Conservation (phyloP, 257 asterid species). For the Orobanche coerulescens region DNA sequence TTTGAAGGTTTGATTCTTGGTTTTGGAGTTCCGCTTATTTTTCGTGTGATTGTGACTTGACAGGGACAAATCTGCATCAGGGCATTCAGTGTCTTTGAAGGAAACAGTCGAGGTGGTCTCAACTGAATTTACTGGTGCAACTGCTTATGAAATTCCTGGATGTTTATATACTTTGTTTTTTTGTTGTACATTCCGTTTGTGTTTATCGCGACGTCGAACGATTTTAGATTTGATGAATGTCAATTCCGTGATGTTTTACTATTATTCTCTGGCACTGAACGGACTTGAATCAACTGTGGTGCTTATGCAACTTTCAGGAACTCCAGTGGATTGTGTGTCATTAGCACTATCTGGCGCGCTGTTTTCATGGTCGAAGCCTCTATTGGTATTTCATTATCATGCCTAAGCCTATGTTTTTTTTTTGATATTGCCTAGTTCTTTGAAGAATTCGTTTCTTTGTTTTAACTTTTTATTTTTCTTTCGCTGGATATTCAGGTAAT, state of each 20-base stretch:
- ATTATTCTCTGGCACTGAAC: background rate
- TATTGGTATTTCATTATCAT: conserved; percentile 46
- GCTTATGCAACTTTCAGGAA: conserved; percentile 47
- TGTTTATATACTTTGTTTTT: conserved; percentile 17
- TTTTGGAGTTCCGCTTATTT: conserved; percentile 14
- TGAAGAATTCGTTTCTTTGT: background rate
- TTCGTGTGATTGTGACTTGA: conserved; percentile 10
- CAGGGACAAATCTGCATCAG: conserved; percentile 79
- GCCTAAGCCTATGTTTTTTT: background rate
- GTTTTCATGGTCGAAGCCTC: conserved; percentile 92
- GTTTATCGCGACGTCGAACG: background rate
- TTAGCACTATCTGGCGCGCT: conserved; percentile 87
- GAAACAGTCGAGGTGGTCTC: conserved; percentile 74
- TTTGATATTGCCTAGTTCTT: conserved; percentile 20
- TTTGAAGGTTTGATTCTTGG: background rate
- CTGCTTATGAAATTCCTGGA: conserved; percentile 92
- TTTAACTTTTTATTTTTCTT: background rate
- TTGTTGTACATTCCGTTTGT: background rate
- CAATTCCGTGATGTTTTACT: background rate
- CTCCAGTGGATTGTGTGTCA: conserved; percentile 96
- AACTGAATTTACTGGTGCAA: conserved; percentile 64
- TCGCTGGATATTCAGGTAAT: conserved; percentile 46
- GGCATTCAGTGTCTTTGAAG: conserved; percentile 76
- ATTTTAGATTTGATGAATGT: background rate
- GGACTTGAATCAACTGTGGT: conserved; percentile 21